Base-by-base conservation (phyloP, 1,284 basidiomycete genomes). In the Ceratobasidium sp. region DNA sequence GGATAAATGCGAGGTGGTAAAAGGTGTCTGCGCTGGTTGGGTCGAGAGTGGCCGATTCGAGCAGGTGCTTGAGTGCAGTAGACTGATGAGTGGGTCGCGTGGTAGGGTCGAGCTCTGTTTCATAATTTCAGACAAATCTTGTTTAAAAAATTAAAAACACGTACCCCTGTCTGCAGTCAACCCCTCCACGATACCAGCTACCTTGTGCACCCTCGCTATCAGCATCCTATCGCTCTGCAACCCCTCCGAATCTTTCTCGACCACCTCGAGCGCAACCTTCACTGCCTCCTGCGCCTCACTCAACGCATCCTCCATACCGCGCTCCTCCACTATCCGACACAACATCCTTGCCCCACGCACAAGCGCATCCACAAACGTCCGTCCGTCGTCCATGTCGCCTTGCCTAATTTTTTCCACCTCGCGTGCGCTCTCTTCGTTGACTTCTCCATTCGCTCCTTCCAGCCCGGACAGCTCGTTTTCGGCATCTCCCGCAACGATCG, bases 1-100 rank as follows among this genome's bases (percentile, higher is more conserved):
- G 91, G 0, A 92, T 92, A 12, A 96, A 86, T 0, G 96, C 92
- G 23, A 96, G 89, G 79, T 96, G 93, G 82, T 94, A 97, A 82
- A 92, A 89, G 0, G 90, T 91, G 30, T 84, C 82, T 1, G 91
- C 88, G 0, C 93, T 88, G 0, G 88, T 89, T 0, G 92, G 88
- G 76, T 89, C 85, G 10, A 89, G 85, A 35, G 87, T 83, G 7
- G 91, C 86, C 0, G 94, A 90, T 0, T 84, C 83, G 4, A 86
- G 83, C 52, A 95, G 89, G 52, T 90, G 87, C 0, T 86, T 83
- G 79, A 93, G 88, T 0, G 94, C 91, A 54, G 88, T 84, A 0
- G 87, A 83, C 68, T 97, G 89, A 38, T 89, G 90, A 33, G 81
- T 83, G 0, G 90, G 86, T 5, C 96, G 91, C 0, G 87, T 89